A percentile compares a stretch with the other conserved stretches of the same genome.
Evolutionary conservation across 1,284 basidiomycete genomes (phyloP).

Genomic region (Xerocomus amazonicus): DNA sequence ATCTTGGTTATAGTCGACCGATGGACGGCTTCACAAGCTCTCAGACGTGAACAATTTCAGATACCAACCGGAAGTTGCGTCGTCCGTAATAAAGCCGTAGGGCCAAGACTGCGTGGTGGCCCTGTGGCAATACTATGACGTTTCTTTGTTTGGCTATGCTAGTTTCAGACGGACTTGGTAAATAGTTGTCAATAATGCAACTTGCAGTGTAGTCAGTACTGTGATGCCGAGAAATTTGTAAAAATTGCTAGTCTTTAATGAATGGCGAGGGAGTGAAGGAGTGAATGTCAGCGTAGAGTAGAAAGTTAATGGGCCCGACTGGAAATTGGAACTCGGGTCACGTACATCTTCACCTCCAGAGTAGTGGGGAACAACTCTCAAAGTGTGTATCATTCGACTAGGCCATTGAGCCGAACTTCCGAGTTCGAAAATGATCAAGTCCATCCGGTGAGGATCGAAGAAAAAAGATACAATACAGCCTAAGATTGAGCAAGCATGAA

Average conservation of each 20-base stretch:
- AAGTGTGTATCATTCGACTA: conserved; percentile 43
- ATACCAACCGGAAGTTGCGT: background rate
- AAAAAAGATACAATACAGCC: background rate
- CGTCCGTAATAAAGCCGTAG: conserved; percentile 16
- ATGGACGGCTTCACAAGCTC: conserved; percentile 20
- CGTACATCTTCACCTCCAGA: conserved; percentile 27
- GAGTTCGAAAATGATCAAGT: too few relatives aligned
- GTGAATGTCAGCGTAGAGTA: background rate
- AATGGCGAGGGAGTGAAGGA: background rate
- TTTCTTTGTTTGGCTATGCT: conserved; percentile 15
- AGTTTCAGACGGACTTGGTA: conserved; percentile 11
- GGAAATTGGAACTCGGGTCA: conserved; percentile 48
- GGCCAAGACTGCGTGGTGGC: conserved; percentile 23
- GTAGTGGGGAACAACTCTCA: conserved; percentile 26
- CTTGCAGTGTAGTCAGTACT: background rate
- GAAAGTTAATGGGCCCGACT: conserved; percentile 36
- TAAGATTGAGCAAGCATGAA: background rate
- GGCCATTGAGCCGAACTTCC: conserved; percentile 37
- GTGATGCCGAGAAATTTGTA: background rate
- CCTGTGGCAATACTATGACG: background rate
- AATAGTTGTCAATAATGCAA: conserved; percentile 14
- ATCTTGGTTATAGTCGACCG: conserved; percentile 26
- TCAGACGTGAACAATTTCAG: conserved; percentile 18
- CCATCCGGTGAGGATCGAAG: too few relatives aligned
- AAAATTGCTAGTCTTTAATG: too few relatives aligned